Conservation (phyloP, 2,329 filamentous ascomycete genomes). For the Knufia petricola region DNA sequence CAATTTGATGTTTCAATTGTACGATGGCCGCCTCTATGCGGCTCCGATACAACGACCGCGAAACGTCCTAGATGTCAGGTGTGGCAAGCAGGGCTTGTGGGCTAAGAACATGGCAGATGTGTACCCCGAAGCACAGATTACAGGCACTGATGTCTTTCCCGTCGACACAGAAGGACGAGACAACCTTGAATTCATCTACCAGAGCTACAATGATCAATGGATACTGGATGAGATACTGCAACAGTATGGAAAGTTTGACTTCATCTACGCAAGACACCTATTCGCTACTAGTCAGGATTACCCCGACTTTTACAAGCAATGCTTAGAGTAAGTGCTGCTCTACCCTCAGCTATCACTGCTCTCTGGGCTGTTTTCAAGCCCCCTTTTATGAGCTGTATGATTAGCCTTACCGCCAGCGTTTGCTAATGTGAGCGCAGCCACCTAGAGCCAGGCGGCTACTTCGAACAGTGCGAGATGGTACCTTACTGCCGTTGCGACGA, state of each 20-base stretch:
- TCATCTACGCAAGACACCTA: conserved; percentile 34
- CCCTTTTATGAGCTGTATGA: neutral
- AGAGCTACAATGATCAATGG: conserved; percentile 30
- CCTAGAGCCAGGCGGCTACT: conserved; percentile 7
- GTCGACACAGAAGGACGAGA: conserved; percentile 23
- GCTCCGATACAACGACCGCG: conserved; percentile 17
- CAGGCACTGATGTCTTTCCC: conserved; percentile 31
- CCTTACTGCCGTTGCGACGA: conserved; percentile 1
- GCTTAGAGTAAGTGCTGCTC: conserved; percentile 24
- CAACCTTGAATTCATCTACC: conserved; percentile 28
- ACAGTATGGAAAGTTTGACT: conserved; percentile 30
- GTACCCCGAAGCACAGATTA: conserved; percentile 26
- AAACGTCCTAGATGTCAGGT: conserved; percentile 27
- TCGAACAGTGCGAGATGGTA: conserved; percentile 8
- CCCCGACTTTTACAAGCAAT: conserved; percentile 28
- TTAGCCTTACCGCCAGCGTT: neutral
- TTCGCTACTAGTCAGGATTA: conserved; percentile 30
- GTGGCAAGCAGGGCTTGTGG: conserved; percentile 27
- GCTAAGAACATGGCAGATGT: conserved; percentile 27
- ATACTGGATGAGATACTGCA: conserved; percentile 22
- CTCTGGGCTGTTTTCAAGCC: neutral
- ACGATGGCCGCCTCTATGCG: conserved; percentile 17
- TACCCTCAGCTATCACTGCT: neutral
- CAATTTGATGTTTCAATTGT: conserved; percentile 14
- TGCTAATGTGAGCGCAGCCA: conserved; percentile 5